Evolutionary conservation across 2,329 filamentous ascomycete genomes (phyloP), one percentile per base, ranked within the genome.

Genomic region (Colletotrichum siamense): DNA sequence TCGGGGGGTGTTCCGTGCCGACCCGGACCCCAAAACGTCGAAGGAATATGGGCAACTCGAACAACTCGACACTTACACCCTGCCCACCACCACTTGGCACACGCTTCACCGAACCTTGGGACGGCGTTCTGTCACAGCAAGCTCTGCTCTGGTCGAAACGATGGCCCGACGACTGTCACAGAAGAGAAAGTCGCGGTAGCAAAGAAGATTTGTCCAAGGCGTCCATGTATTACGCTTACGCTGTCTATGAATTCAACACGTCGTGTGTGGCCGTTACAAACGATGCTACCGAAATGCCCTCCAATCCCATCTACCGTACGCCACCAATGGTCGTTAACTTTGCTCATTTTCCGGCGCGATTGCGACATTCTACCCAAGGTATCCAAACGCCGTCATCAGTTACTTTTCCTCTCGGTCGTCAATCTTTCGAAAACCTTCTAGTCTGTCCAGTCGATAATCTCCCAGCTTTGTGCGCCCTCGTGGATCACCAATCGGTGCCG

Each of bases 401-500:
- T 59, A 32, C 44, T 69, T 76, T 76, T 65, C 6, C 22, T 52
- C 52, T 18, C 36, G 52, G 39, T 49, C 12, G n/a, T 18, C 69
- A 28, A 36, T 32, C 36, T 15, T 32, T 22, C 52, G 63, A 32
- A 34, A 32, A 32, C 34, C 26, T 79, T 79, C 79, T 78, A 77
- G 64, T 86, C 85, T 64, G 83, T 83, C 93, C 93, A 95, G 55
- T 90, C 87, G 52, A 85, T 85, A 78, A 95, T 89, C 67, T 90
- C 87, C 92, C 94, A 97, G 61, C 86, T 88, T 78, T 88, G 83
- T 49, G 90, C 91, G 22, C 90, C 91, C 81, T 96, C 92, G 28
- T 89, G 88, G 77, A 98, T 90, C 44, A 91, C 90, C 81, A 98
- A 86, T 73, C 91, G 91, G 80, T 93, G 89, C 78, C 94, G 92